phyloP scores from a whole-genome alignment of 371 early-diverging fungal genomes.

The Lichtheimia ramosa region DNA sequence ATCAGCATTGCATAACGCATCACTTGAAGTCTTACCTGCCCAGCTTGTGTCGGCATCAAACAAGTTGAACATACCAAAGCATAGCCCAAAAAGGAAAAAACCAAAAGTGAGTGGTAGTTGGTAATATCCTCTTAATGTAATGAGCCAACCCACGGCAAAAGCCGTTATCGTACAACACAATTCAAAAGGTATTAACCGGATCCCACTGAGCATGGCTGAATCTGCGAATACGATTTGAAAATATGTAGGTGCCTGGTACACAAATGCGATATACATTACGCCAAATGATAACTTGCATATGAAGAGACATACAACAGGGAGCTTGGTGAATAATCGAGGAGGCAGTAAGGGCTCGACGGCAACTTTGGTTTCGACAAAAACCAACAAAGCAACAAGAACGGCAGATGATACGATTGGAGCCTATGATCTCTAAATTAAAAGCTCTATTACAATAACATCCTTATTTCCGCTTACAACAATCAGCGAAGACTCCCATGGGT shows the following conservation, averaged over 20 bases:
- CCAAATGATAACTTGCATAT: slow-evolving; percentile 54
- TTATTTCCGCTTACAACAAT: not conserved
- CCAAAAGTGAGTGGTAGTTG: slow-evolving; percentile 46
- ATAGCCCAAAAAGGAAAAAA: slow-evolving; percentile 26
- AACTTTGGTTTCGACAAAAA: not conserved
- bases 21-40: slow-evolving; percentile 15
- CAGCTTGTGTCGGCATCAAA: slow-evolving; percentile 26
- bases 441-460: too few relatives aligned
- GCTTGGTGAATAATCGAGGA: slow-evolving; percentile 9
- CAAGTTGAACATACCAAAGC: slow-evolving; percentile 27
- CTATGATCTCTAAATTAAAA: too few relatives aligned
- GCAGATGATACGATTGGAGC: not conserved
- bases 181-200: slow-evolving; percentile 47
- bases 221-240: slow-evolving; percentile 70
- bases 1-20: too few relatives aligned
- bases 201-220: slow-evolving; percentile 53
- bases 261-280: slow-evolving; percentile 47
- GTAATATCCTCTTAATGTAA: slow-evolving; percentile 45
- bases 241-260: slow-evolving; percentile 70
- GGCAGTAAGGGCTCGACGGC: not conserved
- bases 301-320: slow-evolving; percentile 42
- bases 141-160: slow-evolving; percentile 36
- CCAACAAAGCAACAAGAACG: not conserved
- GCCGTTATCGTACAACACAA: slow-evolving; percentile 31
- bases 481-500: not conserved